Evolutionary conservation across 192 early-diverging fungal species (phyloP), one percentile per base, ranked within the genome.

Genomic region (Chytriomyces confervae): DNA sequence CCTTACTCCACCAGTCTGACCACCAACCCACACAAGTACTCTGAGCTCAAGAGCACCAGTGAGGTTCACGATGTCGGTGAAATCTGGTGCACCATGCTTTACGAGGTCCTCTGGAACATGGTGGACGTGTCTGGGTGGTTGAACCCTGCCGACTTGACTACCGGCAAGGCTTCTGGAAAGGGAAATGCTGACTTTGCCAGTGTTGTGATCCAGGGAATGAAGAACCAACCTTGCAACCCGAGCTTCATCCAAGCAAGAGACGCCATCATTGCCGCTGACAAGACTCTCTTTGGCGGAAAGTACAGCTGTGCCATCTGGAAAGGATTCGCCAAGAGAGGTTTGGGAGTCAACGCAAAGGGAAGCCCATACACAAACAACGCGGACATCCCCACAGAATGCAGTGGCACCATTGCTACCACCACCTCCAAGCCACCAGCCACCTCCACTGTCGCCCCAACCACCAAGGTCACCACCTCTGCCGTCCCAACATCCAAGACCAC

Each of bases 271-370:
- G 84, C 84, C 62, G 91, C 91, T 18, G 90, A 92, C 57, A 50
- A 61, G 6, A 83, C 66, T 62, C 71, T 88, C 44, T 85, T 81
- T 53, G 80, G 81, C 61, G 88, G 89, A 23, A 76, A 78, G 36
- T 79, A 90, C 81, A 57, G 81, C 47, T 93, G 91, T 81, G 77
- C 71, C 29, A 68, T 93, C 50, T 89, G 87, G 87, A 83, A 72
- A 8, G 91, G 82, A 3, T 93, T 93, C 84, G 85, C 91, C 67
- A 92, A 89, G 80, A 85, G 91, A 46, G 91, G 91, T 1, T 80
- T 93, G 60, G 91, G 91, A 60, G 29, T 66, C 51, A 78, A 76
- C 48, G 86, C 86, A 7, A 47, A 9, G 11, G 53, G 53, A 20
- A 57, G 20, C 16, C 53, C 53, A 57, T 57, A n/a, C 20, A 20